Conservation (phyloP, 208 protist species). For the Leishmania mexicana region DNA sequence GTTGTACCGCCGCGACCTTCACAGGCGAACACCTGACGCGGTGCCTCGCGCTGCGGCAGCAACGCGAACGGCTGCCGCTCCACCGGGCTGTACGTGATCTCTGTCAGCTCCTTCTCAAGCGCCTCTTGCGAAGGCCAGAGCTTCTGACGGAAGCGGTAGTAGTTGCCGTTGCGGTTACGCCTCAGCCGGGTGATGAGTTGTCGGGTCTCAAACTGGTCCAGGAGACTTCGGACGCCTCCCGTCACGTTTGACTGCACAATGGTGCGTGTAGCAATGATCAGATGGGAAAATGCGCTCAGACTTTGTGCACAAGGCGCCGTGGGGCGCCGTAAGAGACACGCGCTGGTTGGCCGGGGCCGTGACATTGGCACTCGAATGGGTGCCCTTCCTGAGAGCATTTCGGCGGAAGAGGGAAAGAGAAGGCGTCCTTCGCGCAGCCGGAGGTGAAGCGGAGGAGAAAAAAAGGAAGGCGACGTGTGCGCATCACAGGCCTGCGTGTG, state of each 20-base stretch:
- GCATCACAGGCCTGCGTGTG: neutral
- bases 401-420: neutral
- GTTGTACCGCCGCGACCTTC: constrained; percentile 50
- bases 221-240: constrained; percentile 44
- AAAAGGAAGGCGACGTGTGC: neutral
- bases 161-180: constrained; percentile 71
- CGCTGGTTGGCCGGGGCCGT: too few relatives aligned
- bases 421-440: neutral
- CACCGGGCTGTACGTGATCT: constrained; percentile 59
- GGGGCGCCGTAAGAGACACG: neutral
- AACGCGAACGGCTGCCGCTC: constrained; percentile 66
- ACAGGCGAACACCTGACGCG: constrained; percentile 35
- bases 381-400: neutral
- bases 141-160: constrained; percentile 81
- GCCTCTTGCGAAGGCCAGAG: constrained; percentile 75
- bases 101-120: constrained; percentile 64
- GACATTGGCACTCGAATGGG: neutral
- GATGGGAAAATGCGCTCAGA: neutral
- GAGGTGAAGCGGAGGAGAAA: neutral
- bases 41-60: constrained; percentile 42
- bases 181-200: constrained; percentile 39
- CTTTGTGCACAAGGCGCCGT: neutral
- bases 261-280: constrained; percentile 7
- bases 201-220: constrained; percentile 74
- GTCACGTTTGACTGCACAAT: constrained; percentile 67